A percentile compares a stretch with the other conserved stretches of the same genome.
Evolutionary conservation across 2,329 filamentous ascomycete species (phyloP).

Genomic region (Xylaria arbuscula): DNA sequence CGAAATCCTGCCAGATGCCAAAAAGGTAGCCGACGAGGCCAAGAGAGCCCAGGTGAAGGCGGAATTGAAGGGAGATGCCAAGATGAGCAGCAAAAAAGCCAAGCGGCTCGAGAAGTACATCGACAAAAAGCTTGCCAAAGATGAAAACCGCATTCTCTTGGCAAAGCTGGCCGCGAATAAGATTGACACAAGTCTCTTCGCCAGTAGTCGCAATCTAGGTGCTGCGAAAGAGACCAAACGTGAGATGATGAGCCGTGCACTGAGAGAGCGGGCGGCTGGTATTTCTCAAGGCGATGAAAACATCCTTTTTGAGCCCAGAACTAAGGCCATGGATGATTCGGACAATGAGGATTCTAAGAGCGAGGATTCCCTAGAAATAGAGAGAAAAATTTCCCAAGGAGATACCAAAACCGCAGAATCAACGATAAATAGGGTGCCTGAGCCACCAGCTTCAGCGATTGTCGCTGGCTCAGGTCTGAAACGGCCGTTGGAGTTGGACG

Average conservation of each 20-base stretch:
- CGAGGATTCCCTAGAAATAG: constrained; percentile 26
- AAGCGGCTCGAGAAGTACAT: constrained; percentile 76
- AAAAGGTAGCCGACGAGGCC: constrained; percentile 60
- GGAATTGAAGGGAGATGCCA: constrained; percentile 63
- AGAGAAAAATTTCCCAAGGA: constrained; percentile 26
- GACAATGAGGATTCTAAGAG: constrained; percentile 50
- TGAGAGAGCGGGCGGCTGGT: constrained; percentile 74
- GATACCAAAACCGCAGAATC: constrained; percentile 14
- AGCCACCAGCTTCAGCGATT: constrained; percentile 17
- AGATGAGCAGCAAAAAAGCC: constrained; percentile 73
- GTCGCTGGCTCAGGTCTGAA: constrained; percentile 82
- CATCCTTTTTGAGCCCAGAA: constrained; percentile 63
- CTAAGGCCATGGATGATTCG: constrained; percentile 50
- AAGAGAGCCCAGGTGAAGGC: constrained; percentile 67
- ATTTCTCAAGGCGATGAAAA: constrained; percentile 65
- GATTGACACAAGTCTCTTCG: constrained; percentile 83
- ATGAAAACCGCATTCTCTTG: constrained; percentile 86
- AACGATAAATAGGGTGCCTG: not conserved
- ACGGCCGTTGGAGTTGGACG: constrained; percentile 82
- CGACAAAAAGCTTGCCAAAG: constrained; percentile 92
- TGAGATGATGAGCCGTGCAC: constrained; percentile 71
- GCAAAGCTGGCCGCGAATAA: constrained; percentile 83
- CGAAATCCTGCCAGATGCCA: constrained; percentile 61
- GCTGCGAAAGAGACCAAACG: constrained; percentile 76
- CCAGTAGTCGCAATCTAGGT: constrained; percentile 82